These are phyloP conservation scores for Cytospora piceicola DNA, from an alignment of 2,329 filamentous ascomycete genomes.

Conservation along the genomic window DNA sequence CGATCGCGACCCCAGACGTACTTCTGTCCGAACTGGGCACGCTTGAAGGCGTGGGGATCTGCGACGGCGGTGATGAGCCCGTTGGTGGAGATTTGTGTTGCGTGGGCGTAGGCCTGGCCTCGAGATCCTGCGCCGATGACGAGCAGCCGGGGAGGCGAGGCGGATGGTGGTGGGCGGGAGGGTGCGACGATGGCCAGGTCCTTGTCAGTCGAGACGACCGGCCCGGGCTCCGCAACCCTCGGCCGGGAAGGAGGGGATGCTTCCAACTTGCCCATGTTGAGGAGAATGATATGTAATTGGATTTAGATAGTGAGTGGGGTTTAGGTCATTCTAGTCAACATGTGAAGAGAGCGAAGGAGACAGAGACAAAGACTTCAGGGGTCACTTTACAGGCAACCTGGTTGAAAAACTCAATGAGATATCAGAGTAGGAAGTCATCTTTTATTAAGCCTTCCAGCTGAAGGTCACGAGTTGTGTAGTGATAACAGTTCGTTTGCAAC, in stretches of 20 bases:
- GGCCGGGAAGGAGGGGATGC: conserved; percentile 33
- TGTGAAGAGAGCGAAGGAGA: background rate
- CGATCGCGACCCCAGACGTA: conserved; percentile 69
- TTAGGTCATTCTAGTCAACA: no score
- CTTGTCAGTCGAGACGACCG: conserved; percentile 30
- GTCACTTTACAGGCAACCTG: background rate
- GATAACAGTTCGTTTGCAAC: conserved; percentile 16
- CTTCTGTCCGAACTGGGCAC: conserved; percentile 67
- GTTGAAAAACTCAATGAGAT: background rate
- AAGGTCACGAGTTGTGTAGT: conserved; percentile 15
- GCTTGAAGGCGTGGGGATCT: conserved; percentile 80
- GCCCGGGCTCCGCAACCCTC: conserved; percentile 27
- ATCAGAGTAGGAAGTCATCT: conserved; percentile 5
- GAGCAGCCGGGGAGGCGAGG: conserved; percentile 66
- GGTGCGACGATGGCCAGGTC: conserved; percentile 38
- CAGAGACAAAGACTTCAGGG: background rate
- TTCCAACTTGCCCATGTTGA: conserved; percentile 26
- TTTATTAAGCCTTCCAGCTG: conserved; percentile 6
- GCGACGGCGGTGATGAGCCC: conserved; percentile 77
- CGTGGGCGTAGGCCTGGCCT: conserved; percentile 73
- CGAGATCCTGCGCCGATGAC: conserved; percentile 84
- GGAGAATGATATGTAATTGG: background rate
- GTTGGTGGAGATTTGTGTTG: conserved; percentile 65
- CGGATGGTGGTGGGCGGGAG: conserved; percentile 46
- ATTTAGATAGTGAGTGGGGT: background rate